A percentile compares a stretch with the other conserved stretches of the same genome.
Evolutionary conservation across 306 rosid species (phyloP).

Genomic region (Pachyrhizus erosus): DNA sequence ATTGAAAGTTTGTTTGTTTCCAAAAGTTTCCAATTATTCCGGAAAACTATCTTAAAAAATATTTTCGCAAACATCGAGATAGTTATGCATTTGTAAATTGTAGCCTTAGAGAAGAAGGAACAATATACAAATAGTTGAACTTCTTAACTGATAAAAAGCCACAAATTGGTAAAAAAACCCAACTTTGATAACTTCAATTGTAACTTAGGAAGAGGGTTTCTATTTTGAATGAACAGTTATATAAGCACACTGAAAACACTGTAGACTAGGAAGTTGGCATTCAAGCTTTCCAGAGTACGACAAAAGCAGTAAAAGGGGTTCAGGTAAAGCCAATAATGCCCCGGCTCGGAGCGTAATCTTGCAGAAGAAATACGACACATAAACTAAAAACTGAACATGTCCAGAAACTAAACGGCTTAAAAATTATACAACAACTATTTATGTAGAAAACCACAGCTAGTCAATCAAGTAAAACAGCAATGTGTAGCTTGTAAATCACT

Average conservation of each 20-base stretch:
- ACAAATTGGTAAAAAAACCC: not conserved
- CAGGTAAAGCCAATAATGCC: not conserved
- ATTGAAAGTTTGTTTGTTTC: not conserved
- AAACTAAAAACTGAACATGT: not conserved
- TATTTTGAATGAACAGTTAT: not conserved
- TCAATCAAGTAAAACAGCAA: not conserved
- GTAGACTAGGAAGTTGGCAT: not conserved
- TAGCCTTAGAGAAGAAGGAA: conserved; percentile 3
- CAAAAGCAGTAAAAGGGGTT: conserved; percentile 25
- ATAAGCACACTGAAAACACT: not conserved
- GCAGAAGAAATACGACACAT: not conserved
- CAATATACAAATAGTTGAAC: conserved; percentile 9
- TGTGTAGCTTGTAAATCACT: conserved; percentile 16
- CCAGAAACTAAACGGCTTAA: not conserved
- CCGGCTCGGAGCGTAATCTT: not conserved
- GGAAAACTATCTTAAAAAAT: not conserved
- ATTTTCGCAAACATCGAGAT: not conserved
- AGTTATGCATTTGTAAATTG: not conserved
- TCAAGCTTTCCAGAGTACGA: not conserved
- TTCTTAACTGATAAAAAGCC: not conserved
- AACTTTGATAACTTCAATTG: not conserved
- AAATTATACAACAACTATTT: not conserved
- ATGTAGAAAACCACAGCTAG: not conserved
- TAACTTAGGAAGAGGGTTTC: not conserved
- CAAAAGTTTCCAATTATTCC: not conserved